Evolutionary conservation across 176 grass and related monocot species (phyloP).

Genomic region (Thinopyrum elongatum): DNA sequence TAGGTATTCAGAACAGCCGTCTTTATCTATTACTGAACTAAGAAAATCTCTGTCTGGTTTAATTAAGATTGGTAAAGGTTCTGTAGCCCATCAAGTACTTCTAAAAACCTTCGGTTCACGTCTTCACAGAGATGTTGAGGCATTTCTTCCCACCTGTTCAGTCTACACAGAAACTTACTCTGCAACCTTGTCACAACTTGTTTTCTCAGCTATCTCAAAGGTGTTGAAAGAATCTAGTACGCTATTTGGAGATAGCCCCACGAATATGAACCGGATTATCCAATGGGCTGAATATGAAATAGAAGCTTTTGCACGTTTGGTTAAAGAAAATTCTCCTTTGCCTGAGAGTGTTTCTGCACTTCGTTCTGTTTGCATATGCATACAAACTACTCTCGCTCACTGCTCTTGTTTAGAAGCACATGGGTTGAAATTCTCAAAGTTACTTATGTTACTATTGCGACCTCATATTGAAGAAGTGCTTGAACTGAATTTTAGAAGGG

Average conservation of each 20-base stretch:
- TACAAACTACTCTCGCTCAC: constrained; percentile 79
- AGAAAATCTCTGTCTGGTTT: constrained; percentile 72
- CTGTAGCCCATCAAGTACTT: constrained; percentile 80
- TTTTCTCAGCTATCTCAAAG: constrained; percentile 87
- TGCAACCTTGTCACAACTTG: constrained; percentile 80
- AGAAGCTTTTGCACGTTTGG: constrained; percentile 75
- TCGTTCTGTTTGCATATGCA: constrained; percentile 79
- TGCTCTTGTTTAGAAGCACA: constrained; percentile 70
- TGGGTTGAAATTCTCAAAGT: constrained; percentile 88
- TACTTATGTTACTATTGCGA: constrained; percentile 72
- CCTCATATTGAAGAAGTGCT: constrained; percentile 92
- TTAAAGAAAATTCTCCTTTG: constrained; percentile 88
- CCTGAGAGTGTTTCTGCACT: constrained; percentile 75
- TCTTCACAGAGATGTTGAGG: constrained; percentile 72
- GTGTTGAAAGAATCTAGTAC: constrained; percentile 67
- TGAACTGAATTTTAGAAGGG: constrained; percentile 91
- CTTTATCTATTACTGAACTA: constrained; percentile 62
- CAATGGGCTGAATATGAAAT: constrained; percentile 93
- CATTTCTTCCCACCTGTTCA: constrained; percentile 82
- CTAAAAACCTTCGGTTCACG: constrained; percentile 66
- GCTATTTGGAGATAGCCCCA: constrained; percentile 64
- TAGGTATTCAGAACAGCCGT: constrained; percentile 63
- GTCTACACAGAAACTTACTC: constrained; percentile 81
- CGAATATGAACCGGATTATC: constrained; percentile 61
- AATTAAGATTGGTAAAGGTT: constrained; percentile 76